These are phyloP conservation scores for Candida quercuum DNA, from an alignment of 805 yeast genomes.

Conservation along the genomic window DNA sequence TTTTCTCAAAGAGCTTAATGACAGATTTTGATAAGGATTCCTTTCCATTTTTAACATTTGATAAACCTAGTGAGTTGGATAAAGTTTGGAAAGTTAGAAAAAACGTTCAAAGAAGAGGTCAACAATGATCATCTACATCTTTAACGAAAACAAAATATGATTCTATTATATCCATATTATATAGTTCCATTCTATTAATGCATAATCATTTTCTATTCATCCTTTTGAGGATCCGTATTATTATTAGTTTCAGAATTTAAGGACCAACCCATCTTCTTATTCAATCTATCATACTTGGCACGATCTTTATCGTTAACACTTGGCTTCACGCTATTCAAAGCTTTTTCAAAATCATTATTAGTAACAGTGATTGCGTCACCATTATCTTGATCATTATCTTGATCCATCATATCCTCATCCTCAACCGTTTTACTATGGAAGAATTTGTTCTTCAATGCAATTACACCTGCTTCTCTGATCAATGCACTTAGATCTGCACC, in stretches of 20 bases:
- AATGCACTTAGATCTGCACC: conserved; percentile 95
- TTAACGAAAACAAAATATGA: conserved; percentile 17
- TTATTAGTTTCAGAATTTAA: conserved; percentile 29
- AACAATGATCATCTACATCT: no score
- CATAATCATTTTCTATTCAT: background rate
- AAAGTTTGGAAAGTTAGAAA: conserved; percentile 55
- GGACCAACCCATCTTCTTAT: conserved; percentile 73
- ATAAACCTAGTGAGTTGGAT: conserved; percentile 37
- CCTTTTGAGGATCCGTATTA: conserved; percentile 8
- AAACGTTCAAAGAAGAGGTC: conserved; percentile 45
- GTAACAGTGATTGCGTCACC: conserved; percentile 56
- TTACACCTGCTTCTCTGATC: conserved; percentile 90
- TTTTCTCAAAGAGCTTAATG: conserved; percentile 25
- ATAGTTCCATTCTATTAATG: background rate
- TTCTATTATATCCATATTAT: background rate
- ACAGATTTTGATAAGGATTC: conserved; percentile 14
- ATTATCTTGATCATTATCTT: conserved; percentile 32
- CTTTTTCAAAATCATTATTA: conserved; percentile 59
- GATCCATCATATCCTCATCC: conserved; percentile 42
- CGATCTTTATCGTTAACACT: conserved; percentile 88
- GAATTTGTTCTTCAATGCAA: conserved; percentile 73
- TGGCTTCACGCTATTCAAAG: conserved; percentile 75
- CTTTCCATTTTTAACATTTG: conserved; percentile 42
- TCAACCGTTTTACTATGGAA: conserved; percentile 43
- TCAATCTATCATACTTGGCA: conserved; percentile 65